Base-by-base conservation (phyloP, 2,329 filamentous ascomycete species). In the Diaporthe vexans region DNA sequence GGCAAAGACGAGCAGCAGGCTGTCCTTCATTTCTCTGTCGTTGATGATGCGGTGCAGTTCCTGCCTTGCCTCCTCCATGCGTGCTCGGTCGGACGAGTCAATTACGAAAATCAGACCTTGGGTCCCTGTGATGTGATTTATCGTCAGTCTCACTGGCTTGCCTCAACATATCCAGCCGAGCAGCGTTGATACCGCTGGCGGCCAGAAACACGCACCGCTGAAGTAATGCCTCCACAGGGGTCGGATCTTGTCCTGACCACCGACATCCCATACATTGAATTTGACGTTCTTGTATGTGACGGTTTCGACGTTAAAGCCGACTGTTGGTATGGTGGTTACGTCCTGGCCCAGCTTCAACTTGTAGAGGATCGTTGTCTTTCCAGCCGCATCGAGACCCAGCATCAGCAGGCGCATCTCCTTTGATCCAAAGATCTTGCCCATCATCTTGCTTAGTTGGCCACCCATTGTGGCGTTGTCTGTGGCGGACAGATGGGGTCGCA, bases 201-300 rank as follows among this genome's bases (percentile, higher is more conserved):
- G 24, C 2, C 24, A 33, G 29, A 17, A 56, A 56, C 33, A 81
- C 89, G 81, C 84, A 92, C 93, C 93, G 79, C 92, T 94, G 83
- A 97, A 98, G 88, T 98, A 98, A 88, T 98, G 96, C 86, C 96
- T 93, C 96, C 96, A 98, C 76, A 98, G 88, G 77, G 96, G 96
- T 78, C 96, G 91, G 82, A 98, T 98, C 92, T 98, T 98, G 90
- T 98, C 96, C 89, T 98, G 96, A 78, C 96, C 96, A 85, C 96
- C 96, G 75, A 98, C 96, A 88, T 98, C 96, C 96, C 96, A 98
- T 77, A 98, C 96, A 81, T 97, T 98, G 89, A 98, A 98, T 86
- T 98, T 97, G 86, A 98, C 95, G 85, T 98, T 98, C 91, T 98
- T 98, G 89, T 98, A 98, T 79, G 95, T 97, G 81, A 98, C 95